Evolutionary conservation across 2,329 filamentous ascomycete species (phyloP).

Genomic region (Arthrobotrys pseudoclavata): DNA sequence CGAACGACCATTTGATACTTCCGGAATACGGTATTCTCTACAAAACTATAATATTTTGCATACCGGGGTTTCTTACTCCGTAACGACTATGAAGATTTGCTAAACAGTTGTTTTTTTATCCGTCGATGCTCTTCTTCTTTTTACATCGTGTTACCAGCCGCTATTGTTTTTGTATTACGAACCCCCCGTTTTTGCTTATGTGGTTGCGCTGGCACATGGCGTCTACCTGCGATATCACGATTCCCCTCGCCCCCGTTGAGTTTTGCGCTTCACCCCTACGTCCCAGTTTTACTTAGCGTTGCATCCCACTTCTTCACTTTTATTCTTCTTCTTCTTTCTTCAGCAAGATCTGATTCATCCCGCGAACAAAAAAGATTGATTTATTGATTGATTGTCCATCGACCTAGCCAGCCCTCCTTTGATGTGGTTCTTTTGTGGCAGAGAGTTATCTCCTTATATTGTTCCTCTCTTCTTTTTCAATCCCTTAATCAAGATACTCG

Average conservation of each 20-base stretch:
- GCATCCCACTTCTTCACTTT: conserved; percentile 31
- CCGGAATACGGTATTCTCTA: conserved; percentile 5
- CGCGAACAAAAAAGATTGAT: conserved; percentile 3
- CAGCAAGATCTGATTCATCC: neutral
- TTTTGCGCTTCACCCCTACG: neutral
- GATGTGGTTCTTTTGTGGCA: neutral
- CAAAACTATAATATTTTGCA: neutral
- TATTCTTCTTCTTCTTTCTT: neutral
- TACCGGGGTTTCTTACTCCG: neutral
- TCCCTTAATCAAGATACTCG: neutral
- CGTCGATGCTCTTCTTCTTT: neutral
- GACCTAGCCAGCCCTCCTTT: neutral
- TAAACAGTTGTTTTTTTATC: neutral
- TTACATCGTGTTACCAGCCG: no score
- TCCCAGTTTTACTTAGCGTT: conserved; percentile 58
- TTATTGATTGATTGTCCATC: neutral
- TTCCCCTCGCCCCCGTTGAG: neutral
- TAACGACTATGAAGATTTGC: neutral
- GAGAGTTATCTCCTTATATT: neutral
- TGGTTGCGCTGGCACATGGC: neutral
- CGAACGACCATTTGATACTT: neutral
- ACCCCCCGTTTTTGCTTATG: neutral
- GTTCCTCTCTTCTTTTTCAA: neutral
- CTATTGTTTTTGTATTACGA: neutral
- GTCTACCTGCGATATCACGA: conserved; percentile 11